Conservation (phyloP, 345 rosid species). For the Boechera stricta region DNA sequence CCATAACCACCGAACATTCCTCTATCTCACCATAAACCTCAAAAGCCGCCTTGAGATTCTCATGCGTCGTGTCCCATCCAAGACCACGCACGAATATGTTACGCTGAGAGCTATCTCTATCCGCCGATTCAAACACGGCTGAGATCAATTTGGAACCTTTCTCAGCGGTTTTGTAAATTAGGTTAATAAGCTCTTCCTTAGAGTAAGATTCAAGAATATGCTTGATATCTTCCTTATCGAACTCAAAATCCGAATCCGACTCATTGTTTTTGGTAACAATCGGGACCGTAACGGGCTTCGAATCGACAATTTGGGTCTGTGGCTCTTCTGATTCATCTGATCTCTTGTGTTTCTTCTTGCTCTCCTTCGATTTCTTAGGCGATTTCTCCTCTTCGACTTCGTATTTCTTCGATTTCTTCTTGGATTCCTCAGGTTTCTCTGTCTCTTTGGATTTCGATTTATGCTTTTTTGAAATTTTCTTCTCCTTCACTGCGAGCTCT, state of each 20-base stretch:
- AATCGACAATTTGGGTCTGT: slow-evolving; percentile 4
- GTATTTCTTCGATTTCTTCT: slow-evolving; percentile 36
- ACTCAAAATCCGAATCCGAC: slow-evolving; percentile 47
- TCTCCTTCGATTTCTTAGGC: slow-evolving; percentile 37
- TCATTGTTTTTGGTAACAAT: slow-evolving; percentile 8
- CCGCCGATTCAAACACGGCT: slow-evolving; percentile 41
- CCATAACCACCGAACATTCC: slow-evolving; percentile 50
- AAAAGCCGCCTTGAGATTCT: slow-evolving; percentile 45
- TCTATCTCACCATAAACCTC: slow-evolving; percentile 45
- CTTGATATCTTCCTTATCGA: slow-evolving; percentile 41
- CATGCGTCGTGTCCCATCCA: slow-evolving; percentile 50
- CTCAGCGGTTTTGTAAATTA: slow-evolving; percentile 45
- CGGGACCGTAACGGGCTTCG: slow-evolving; percentile 22
- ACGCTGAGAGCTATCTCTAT: slow-evolving; percentile 40
- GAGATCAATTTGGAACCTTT: slow-evolving; percentile 37
- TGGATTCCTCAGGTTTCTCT: slow-evolving; percentile 33
- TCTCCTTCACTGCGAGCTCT: slow-evolving; percentile 33
- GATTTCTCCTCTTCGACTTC: slow-evolving; percentile 30
- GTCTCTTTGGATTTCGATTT: slow-evolving; percentile 35
- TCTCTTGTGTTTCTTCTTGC: slow-evolving; percentile 40
- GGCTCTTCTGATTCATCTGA: slow-evolving; percentile 39
- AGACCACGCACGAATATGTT: slow-evolving; percentile 55
- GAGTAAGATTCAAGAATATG: slow-evolving; percentile 52
- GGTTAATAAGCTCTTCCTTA: slow-evolving; percentile 56
- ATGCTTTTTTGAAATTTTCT: slow-evolving; percentile 43